phyloP scores from a whole-genome alignment of 768 basidiomycete species.

The Pluteus cervinus region DNA sequence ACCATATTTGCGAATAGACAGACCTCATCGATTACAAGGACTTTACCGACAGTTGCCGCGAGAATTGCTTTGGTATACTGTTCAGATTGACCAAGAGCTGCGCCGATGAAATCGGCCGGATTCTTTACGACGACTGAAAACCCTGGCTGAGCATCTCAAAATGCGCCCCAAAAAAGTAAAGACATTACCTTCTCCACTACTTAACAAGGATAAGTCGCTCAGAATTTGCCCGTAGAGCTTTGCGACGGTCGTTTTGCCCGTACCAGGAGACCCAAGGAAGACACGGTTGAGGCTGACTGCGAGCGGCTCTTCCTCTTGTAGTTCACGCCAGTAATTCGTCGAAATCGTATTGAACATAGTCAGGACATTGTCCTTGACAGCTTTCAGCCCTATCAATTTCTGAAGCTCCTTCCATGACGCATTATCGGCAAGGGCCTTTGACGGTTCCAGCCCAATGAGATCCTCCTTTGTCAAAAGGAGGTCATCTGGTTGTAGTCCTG shows the following conservation, averaged over 20 bases:
- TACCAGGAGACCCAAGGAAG: conserved; percentile 64
- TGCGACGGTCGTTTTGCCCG: conserved; percentile 68
- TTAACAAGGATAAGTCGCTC: conserved; percentile 56
- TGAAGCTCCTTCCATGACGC: conserved; percentile 48
- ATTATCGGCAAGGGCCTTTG: conserved; percentile 37
- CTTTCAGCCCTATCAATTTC: conserved; percentile 43
- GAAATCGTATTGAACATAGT: conserved; percentile 40
- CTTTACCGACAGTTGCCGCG: conserved; percentile 52
- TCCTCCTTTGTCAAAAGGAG: conserved; percentile 48
- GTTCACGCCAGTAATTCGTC: conserved; percentile 55
- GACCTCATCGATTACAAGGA: conserved; percentile 68
- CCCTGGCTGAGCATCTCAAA: too few species aligned
- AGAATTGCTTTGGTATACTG: conserved; percentile 60
- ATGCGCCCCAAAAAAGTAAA: too few species aligned
- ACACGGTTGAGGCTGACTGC: conserved; percentile 55
- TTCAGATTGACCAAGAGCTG: conserved; percentile 54
- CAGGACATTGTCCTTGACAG: conserved; percentile 50
- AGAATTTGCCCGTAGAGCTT: conserved; percentile 61
- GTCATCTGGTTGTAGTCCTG: conserved; percentile 38
- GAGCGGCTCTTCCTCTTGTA: conserved; percentile 47
- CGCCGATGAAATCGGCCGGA: conserved; percentile 64
- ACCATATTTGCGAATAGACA: conserved; percentile 5
- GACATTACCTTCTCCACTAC: conserved; percentile 62
- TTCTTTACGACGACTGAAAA: conserved; percentile 56
- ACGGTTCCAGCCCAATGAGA: conserved; percentile 61